Percentiles rank a stretch among this genome's conserved stretches.
Conservation (phyloP, 306 rosid genomes). For the Castanospermum australe region DNA sequence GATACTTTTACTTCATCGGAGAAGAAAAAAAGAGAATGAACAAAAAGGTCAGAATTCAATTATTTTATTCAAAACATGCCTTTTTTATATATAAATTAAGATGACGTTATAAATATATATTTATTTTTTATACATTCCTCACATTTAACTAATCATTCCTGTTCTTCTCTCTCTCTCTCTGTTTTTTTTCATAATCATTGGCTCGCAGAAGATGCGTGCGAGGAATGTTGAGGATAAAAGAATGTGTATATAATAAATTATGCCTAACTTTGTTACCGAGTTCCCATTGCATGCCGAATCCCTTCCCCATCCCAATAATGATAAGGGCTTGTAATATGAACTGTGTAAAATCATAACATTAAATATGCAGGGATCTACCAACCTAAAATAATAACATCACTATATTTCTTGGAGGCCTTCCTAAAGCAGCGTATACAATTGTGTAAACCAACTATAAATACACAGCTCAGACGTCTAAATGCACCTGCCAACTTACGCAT, state of each 20-base stretch:
- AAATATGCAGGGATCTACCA: neutral
- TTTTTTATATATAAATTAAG: too few relatives aligned
- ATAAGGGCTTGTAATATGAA: neutral
- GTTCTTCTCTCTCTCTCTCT: too few relatives aligned
- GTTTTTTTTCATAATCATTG: too few relatives aligned
- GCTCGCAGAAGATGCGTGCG: too few relatives aligned
- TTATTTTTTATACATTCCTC: too few relatives aligned
- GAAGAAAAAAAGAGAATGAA: neutral
- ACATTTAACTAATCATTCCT: too few relatives aligned
- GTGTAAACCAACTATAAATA: neutral
- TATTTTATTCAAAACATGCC: too few relatives aligned
- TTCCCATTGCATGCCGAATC: neutral
- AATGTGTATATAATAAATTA: too few relatives aligned
- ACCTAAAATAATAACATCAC: slow-evolving; percentile 42
- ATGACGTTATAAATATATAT: too few relatives aligned
- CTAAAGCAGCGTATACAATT: slow-evolving; percentile 7
- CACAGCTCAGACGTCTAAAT: neutral
- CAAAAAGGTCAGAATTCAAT: neutral
- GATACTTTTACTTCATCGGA: neutral
- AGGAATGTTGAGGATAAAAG: too few relatives aligned
- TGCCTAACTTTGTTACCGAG: neutral
- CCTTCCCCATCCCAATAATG: neutral
- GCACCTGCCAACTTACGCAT: neutral
- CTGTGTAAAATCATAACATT: neutral
- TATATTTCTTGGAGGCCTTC: neutral